Evolutionary conservation across 441 rosid species (phyloP).

Genomic region (Cnidoscolus chayamansa): DNA sequence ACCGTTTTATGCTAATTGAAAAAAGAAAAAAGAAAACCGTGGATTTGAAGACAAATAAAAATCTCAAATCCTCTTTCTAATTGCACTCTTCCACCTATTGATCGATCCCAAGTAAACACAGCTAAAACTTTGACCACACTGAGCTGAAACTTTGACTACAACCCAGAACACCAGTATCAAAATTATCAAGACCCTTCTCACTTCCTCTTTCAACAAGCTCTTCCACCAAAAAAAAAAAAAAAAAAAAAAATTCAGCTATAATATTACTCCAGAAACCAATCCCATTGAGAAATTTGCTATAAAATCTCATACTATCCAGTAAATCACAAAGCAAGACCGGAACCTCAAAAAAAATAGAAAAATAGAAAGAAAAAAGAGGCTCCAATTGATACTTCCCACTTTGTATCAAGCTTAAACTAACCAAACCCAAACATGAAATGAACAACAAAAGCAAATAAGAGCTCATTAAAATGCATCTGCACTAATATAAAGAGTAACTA

Average conservation of each 20-base stretch:
- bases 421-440: neutral
- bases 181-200: neutral
- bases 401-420: neutral
- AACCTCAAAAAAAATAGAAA: neutral
- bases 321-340: neutral
- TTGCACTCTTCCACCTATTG: neutral
- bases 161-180: neutral
- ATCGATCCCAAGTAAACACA: neutral
- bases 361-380: neutral
- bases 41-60: neutral
- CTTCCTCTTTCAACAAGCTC: neutral
- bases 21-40: neutral
- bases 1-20: neutral
- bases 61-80: no score
- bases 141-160: neutral
- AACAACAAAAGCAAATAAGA: neutral
- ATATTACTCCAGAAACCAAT: neutral
- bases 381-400: neutral
- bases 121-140: neutral
- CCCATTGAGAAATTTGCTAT: neutral
- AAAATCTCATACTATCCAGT: neutral
- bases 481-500: slow-evolving; percentile 22
- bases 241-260: neutral
- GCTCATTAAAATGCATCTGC: neutral
- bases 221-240: neutral